Evolutionary conservation across 2,329 filamentous ascomycete genomes (phyloP).

Genomic region (Botrytis porri): DNA sequence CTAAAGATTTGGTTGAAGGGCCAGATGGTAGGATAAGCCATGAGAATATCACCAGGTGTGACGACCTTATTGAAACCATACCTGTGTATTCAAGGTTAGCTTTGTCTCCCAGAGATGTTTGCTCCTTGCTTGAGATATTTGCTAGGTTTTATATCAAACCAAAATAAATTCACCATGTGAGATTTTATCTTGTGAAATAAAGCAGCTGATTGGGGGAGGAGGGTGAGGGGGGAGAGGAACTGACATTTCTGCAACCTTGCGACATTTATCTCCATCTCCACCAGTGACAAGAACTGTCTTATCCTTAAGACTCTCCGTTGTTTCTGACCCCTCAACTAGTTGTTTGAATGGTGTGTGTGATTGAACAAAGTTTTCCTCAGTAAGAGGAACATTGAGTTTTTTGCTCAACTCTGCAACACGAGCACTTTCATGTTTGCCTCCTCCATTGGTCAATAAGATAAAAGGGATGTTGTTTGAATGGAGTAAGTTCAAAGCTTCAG

Average conservation of each 20-base stretch:
- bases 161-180: not conserved
- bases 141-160: not conserved
- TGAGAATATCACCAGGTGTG: slow-evolving; percentile 80
- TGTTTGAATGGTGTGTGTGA: slow-evolving; percentile 87
- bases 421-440: slow-evolving; percentile 76
- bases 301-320: slow-evolving; percentile 51
- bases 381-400: slow-evolving; percentile 62
- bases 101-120: not conserved
- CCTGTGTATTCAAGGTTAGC: slow-evolving; percentile 34
- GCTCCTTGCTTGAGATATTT: not conserved
- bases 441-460: slow-evolving; percentile 93
- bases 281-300: slow-evolving; percentile 75
- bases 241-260: slow-evolving; percentile 61
- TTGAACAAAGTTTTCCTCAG: slow-evolving; percentile 73
- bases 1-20: slow-evolving; percentile 72
- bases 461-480: slow-evolving; percentile 77
- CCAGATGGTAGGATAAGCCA: slow-evolving; percentile 70
- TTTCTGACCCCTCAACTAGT: slow-evolving; percentile 58
- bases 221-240: slow-evolving; percentile 1
- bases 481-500: slow-evolving; percentile 69
- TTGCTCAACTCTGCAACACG: slow-evolving; percentile 67
- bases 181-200: not conserved
- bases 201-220: not conserved
- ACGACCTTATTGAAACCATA: slow-evolving; percentile 81
- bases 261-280: slow-evolving; percentile 42